These are phyloP conservation scores for Pterocarpus macrocarpus DNA, from an alignment of 306 rosid genomes.

Conservation along the genomic window DNA sequence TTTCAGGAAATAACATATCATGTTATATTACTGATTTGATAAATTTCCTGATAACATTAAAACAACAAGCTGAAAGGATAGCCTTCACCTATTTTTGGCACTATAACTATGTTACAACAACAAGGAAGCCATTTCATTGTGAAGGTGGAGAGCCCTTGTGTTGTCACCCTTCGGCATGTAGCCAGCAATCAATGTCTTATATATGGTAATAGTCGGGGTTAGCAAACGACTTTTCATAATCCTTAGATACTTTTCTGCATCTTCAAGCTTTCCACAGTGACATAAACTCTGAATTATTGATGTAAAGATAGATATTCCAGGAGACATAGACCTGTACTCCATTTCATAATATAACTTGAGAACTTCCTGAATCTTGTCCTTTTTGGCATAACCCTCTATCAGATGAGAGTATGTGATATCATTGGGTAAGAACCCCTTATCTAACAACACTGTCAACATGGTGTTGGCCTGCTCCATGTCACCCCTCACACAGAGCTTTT, in stretches of 20 bases:
- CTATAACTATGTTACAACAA: conserved; percentile 41
- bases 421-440: conserved; percentile 71
- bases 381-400: conserved; percentile 65
- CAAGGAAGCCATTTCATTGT: conserved; percentile 56
- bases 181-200: conserved; percentile 56
- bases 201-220: conserved; percentile 48
- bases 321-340: conserved; percentile 65
- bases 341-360: conserved; percentile 82
- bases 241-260: conserved; percentile 70
- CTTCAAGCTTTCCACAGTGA: conserved; percentile 63
- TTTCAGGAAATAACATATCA: not conserved
- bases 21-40: not conserved
- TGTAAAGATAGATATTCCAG: conserved; percentile 61
- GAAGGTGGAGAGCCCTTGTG: conserved; percentile 53
- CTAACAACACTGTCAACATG: conserved; percentile 66
- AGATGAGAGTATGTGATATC: conserved; percentile 61
- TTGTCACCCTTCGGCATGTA: conserved; percentile 55
- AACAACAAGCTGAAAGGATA: conserved; percentile 24
- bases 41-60: not conserved
- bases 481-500: conserved; percentile 65
- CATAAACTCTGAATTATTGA: conserved; percentile 65
- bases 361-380: conserved; percentile 56
- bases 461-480: conserved; percentile 60
- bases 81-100: conserved; percentile 18
- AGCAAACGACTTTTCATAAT: conserved; percentile 68